Evolutionary conservation across 805 yeast genomes (phyloP), one percentile per base, ranked within the genome.

Genomic region (Grigorovia transvaalensis): DNA sequence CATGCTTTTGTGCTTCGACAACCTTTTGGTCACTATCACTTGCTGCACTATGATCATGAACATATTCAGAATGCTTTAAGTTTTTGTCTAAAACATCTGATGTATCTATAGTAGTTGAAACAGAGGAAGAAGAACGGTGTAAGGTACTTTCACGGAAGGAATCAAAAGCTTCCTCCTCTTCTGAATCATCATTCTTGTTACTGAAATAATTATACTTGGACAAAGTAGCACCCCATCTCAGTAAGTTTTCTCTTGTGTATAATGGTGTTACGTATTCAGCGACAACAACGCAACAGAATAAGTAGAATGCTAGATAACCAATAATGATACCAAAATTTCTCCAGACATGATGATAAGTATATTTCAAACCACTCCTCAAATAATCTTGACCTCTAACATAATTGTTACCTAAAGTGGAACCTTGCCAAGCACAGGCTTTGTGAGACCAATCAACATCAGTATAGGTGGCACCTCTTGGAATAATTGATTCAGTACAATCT

Each of bases 261-360:
- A 56, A 35, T 20, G 70, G 70, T 18, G 59, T 59, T 8, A 68
- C 46, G 48, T 54, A 61, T 55, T 72, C 71, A 17, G 71, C 58
- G 4, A 66, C 69, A 19, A 66, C 40, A 27, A 65, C 49, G 45
- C 70, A 63, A 45, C 61, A 50, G 27, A 50, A 50, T 19, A 65
- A 47, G 56, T 68, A 73, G 55, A 71, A 75, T 4, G 72, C 55
- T 52, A 72, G 65, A 60, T 73, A 81, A 7, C 74, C 87, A 57
- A 80, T 60, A 51, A 76, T 57, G 57, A 82, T 79, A 59, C 88
- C 95, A 52, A 82, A 73, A 64, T 86, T 84, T 71, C 95, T 79
- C 95, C 95, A 86, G 54, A 77, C 76, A 66, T 87, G 88, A 27
- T 65, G 53, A 59, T 74, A 78, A 27, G 64, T 58, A 70, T 83